phyloP scores from a whole-genome alignment of 352 stramenopile genomes.

The Globisporangium solare region DNA sequence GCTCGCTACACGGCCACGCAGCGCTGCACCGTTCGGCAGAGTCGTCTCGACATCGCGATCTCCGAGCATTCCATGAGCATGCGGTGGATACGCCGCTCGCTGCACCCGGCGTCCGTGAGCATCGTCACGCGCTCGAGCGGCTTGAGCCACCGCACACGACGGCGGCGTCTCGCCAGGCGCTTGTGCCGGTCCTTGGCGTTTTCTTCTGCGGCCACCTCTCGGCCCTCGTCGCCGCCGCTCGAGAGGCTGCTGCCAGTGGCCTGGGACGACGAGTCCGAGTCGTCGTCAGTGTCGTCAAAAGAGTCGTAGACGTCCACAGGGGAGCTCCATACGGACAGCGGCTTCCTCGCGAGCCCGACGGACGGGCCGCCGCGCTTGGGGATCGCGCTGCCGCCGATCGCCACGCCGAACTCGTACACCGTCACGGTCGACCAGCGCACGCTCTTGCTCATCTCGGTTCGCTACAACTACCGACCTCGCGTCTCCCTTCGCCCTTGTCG shows the following conservation, averaged over 20 bases:
- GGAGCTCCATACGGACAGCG: slow-evolving; percentile 28
- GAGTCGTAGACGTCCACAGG: too few species aligned
- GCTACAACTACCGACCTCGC: too few species aligned
- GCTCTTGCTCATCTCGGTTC: slow-evolving; percentile 24
- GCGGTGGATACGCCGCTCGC: slow-evolving; percentile 56
- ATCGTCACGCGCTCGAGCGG: slow-evolving; percentile 55
- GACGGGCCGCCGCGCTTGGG: slow-evolving; percentile 37
- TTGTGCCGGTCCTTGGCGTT: too few species aligned
- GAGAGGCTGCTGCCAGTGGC: slow-evolving; percentile 15
- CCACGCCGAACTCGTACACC: slow-evolving; percentile 53
- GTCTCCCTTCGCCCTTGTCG: too few species aligned
- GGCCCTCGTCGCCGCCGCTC: not conserved
- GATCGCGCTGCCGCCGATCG: slow-evolving; percentile 35
- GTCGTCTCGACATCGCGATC: slow-evolving; percentile 59
- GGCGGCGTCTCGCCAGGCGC: not conserved
- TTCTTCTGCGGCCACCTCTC: too few species aligned
- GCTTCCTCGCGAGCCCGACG: slow-evolving; percentile 32
- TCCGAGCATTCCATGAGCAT: slow-evolving; percentile 67
- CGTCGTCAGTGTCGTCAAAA: too few species aligned
- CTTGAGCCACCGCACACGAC: slow-evolving; percentile 57
- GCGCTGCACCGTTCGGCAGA: slow-evolving; percentile 34
- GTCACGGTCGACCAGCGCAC: slow-evolving; percentile 52
- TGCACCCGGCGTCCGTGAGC: slow-evolving; percentile 59
- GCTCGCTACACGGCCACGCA: slow-evolving; percentile 13
- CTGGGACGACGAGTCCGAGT: too few species aligned